A percentile compares a stretch with the other conserved stretches of the same genome.
Evolutionary conservation across 192 early-diverging fungal species (phyloP).

Genomic region (Lobosporangium transversale): DNA sequence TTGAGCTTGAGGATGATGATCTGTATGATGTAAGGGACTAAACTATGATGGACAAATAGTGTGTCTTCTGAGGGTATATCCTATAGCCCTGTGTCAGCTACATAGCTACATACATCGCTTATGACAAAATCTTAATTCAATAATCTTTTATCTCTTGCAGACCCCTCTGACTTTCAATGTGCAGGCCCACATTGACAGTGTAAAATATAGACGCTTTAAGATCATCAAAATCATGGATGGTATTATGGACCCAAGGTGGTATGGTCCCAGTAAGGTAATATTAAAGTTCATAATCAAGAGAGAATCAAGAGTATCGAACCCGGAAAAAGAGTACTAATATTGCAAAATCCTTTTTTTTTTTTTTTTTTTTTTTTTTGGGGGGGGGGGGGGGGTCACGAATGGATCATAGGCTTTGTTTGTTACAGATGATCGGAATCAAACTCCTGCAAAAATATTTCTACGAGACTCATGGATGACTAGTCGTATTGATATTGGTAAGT

Average conservation of each 20-base stretch:
- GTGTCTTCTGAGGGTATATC: neutral
- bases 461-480: conserved; percentile 24
- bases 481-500: no score
- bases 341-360: neutral
- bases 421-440: no score
- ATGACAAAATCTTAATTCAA: no score
- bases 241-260: conserved; percentile 8
- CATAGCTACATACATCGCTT: neutral
- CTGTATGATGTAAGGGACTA: neutral
- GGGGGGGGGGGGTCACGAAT: no score
- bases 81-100: neutral
- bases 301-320: no score
- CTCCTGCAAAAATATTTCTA: conserved; percentile 7
- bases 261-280: conserved; percentile 24
- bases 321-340: neutral
- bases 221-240: conserved; percentile 14
- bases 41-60: no score
- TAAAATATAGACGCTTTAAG: conserved; percentile 26
- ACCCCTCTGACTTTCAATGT: neutral
- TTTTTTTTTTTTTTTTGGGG: neutral
- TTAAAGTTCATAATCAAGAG: neutral
- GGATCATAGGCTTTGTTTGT: no score
- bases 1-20: conserved; percentile 10
- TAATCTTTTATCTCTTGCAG: no score
- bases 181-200: neutral